Evolutionary conservation across 1,284 basidiomycete species (phyloP).

Genomic region (Cerrena zonata): DNA sequence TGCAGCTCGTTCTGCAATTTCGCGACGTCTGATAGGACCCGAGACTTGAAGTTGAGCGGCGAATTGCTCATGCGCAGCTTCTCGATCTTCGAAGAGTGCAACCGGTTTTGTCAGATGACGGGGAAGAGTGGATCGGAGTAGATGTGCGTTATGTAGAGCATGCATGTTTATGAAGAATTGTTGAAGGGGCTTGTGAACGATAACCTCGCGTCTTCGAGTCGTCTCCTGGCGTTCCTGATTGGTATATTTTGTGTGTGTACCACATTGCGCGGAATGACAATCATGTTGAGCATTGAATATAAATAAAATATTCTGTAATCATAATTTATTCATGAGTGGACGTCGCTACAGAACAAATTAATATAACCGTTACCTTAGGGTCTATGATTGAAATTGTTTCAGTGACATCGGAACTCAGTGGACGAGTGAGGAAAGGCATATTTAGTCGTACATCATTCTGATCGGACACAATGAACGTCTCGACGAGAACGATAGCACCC

Average conservation of each 20-base stretch:
- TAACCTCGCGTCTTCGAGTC: neutral
- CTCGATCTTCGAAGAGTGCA: neutral
- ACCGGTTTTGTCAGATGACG: constrained; percentile 1
- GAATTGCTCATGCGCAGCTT: neutral
- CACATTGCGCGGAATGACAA: constrained; percentile 11
- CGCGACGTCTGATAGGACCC: neutral
- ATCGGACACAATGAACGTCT: constrained; percentile 4
- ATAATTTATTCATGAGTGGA: neutral
- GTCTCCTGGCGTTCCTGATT: constrained; percentile 10
- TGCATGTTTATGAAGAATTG: constrained; percentile 19
- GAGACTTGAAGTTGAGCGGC: neutral
- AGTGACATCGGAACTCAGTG: neutral
- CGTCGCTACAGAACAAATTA: neutral
- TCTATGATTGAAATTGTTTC: neutral
- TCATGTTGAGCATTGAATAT: constrained; percentile 21
- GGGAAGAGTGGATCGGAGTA: constrained; percentile 13
- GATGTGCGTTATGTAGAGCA: constrained; percentile 19
- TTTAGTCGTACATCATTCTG: constrained; percentile 6
- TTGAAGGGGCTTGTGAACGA: constrained; percentile 9
- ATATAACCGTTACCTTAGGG: constrained; percentile 7
- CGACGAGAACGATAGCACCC: constrained; percentile 4
- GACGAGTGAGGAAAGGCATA: constrained; percentile 10
- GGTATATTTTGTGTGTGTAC: too few species aligned
- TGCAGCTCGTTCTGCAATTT: neutral
- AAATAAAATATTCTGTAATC: constrained; percentile 14